These are phyloP conservation scores for Saksenaea vasiformis DNA, from an alignment of 371 early-diverging fungal genomes.

Conservation along the genomic window DNA sequence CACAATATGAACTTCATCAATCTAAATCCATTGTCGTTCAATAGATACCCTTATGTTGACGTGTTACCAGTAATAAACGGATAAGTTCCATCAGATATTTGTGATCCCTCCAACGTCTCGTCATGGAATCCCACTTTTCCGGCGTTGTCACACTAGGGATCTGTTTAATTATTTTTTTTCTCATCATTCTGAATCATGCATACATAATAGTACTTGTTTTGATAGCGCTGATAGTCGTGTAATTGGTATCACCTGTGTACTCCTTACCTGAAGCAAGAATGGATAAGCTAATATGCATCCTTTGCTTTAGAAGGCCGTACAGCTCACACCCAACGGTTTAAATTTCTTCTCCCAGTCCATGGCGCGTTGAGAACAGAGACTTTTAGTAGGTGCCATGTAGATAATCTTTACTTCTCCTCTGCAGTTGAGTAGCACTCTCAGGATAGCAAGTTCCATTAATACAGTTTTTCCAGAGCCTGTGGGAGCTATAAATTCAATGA, in stretches of 20 bases:
- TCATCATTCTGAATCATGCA: conserved; percentile 18
- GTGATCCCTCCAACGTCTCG: conserved; percentile 60
- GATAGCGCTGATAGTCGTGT: conserved; percentile 25
- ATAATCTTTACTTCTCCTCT: conserved; percentile 53
- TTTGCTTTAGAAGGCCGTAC: conserved; percentile 22
- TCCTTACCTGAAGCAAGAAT: conserved; percentile 51
- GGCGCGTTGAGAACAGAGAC: conserved; percentile 74
- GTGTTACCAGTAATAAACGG: conserved; percentile 42
- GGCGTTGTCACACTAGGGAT: conserved; percentile 67
- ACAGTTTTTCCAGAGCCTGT: conserved; percentile 89
- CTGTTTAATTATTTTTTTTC: conserved; percentile 3
- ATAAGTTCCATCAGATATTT: conserved; percentile 36
- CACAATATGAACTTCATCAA: conserved; percentile 60
- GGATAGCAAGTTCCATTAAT: conserved; percentile 72
- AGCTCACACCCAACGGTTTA: conserved; percentile 54
- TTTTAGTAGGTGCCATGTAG: conserved; percentile 90
- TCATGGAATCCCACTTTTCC: conserved; percentile 81
- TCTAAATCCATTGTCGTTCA: conserved; percentile 21
- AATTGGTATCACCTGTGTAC: conserved; percentile 81
- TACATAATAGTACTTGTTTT: conserved; percentile 38
- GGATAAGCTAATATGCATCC: not conserved
- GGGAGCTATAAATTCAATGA: conserved; percentile 62
- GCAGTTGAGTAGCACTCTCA: conserved; percentile 43
- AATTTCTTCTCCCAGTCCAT: conserved; percentile 71
- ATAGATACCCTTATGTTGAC: not conserved